Conservation (phyloP, 2,329 filamentous ascomycete genomes). For the Penicillium aurantiogriseum region DNA sequence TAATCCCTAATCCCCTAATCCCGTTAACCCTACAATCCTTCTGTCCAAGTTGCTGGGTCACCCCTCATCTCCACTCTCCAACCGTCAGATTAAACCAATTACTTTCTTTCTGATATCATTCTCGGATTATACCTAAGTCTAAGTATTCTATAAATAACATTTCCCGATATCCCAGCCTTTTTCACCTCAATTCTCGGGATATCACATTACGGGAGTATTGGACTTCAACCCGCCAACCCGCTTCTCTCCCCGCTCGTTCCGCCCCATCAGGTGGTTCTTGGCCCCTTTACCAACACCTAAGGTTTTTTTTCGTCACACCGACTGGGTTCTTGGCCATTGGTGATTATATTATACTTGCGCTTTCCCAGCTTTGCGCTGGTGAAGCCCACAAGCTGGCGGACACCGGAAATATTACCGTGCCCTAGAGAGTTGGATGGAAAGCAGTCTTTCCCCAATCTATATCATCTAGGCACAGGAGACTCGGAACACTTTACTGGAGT, state of each 20-base stretch:
- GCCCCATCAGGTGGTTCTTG: conserved; percentile 1
- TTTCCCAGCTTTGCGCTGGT: conserved; percentile 5
- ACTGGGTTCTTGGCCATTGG: conserved; percentile 6
- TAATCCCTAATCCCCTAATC: not conserved
- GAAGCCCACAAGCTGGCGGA: not conserved
- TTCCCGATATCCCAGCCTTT: not conserved
- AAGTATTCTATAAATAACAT: conserved; percentile 4
- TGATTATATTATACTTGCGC: conserved; percentile 16
- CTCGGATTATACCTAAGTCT: not conserved
- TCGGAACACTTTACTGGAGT: not conserved
- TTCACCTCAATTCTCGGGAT: not conserved
- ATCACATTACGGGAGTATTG: not conserved
- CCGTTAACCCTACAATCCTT: not conserved
- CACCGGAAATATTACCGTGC: not conserved
- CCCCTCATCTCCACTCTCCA: conserved; percentile 2
- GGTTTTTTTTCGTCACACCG: conserved; percentile 13
- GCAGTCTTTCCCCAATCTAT: conserved; percentile 1
- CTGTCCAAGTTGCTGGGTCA: conserved; percentile 13
- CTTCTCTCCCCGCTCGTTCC: conserved; percentile 3
- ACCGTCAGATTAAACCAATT: conserved; percentile 8
- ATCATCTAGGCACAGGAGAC: not conserved
- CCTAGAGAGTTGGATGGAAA: conserved; percentile 8
- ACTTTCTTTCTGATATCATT: not conserved
- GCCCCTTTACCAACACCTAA: not conserved
- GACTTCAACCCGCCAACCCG: not conserved